These are phyloP conservation scores for Stachybotrys echinatus DNA, from an alignment of 2,329 filamentous ascomycete genomes.

Conservation along the genomic window DNA sequence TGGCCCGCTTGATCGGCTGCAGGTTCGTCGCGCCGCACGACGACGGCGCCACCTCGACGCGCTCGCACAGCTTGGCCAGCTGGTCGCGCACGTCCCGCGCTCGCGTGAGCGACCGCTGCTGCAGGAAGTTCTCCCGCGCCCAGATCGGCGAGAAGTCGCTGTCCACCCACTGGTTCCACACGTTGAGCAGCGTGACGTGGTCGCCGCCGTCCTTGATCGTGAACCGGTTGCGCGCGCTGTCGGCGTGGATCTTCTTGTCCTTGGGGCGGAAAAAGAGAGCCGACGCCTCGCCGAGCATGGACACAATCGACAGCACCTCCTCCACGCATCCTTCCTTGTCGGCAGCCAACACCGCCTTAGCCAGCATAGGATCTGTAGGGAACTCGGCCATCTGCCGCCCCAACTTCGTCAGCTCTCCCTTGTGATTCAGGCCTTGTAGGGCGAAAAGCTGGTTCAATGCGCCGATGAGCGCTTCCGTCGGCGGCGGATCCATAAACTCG, in stretches of 20 bases:
- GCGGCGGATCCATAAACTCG: slow-evolving; percentile 92
- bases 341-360: slow-evolving; percentile 81
- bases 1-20: slow-evolving; percentile 73
- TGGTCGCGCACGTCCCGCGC: slow-evolving; percentile 92
- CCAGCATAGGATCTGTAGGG: slow-evolving; percentile 85
- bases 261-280: slow-evolving; percentile 92
- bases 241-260: slow-evolving; percentile 94
- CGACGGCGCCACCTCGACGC: slow-evolving; percentile 76
- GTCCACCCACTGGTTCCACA: slow-evolving; percentile 95
- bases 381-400: slow-evolving; percentile 95
- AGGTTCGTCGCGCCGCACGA: slow-evolving; percentile 66
- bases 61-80: slow-evolving; percentile 84
- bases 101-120: slow-evolving; percentile 82
- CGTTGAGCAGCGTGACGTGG: slow-evolving; percentile 80
- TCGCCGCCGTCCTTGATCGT: slow-evolving; percentile 89
- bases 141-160: slow-evolving; percentile 83
- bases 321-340: slow-evolving; percentile 90
- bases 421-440: slow-evolving; percentile 81
- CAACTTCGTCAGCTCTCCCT: slow-evolving; percentile 82
- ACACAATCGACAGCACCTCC: slow-evolving; percentile 87
- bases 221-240: slow-evolving; percentile 83
- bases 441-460: slow-evolving; percentile 89
- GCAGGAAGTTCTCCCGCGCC: slow-evolving; percentile 88
- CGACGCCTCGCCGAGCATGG: slow-evolving; percentile 85
- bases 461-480: slow-evolving; percentile 82